phyloP scores from a whole-genome alignment of 805 yeast genomes.

The Lipomyces sp. region DNA sequence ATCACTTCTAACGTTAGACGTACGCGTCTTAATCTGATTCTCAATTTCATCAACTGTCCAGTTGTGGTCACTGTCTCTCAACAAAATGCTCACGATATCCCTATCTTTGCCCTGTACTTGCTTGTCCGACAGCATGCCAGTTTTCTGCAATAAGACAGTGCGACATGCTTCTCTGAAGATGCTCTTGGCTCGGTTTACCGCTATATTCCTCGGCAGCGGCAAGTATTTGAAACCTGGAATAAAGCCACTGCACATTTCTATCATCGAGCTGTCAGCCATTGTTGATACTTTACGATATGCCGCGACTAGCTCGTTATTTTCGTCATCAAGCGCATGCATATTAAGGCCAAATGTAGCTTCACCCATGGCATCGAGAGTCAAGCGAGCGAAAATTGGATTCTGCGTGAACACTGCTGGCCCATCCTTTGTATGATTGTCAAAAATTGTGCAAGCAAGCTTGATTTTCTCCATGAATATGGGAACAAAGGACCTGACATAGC shows the following conservation, averaged over 20 bases:
- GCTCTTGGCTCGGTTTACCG: slow-evolving; percentile 17
- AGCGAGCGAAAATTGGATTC: slow-evolving; percentile 17
- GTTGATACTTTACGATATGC: slow-evolving; percentile 25
- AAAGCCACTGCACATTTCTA: slow-evolving; percentile 15
- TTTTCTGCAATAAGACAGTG: slow-evolving; percentile 13
- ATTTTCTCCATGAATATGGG: slow-evolving; percentile 26
- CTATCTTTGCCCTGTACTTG: slow-evolving; percentile 28
- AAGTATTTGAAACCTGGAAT: slow-evolving; percentile 30
- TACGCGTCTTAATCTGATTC: slow-evolving; percentile 32
- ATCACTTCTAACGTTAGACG: background rate
- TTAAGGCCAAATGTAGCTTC: slow-evolving; percentile 30
- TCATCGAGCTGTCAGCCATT: slow-evolving; percentile 17
- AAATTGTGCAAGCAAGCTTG: slow-evolving; percentile 1
- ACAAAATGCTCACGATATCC: slow-evolving; percentile 26
- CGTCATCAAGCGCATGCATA: slow-evolving; percentile 26
- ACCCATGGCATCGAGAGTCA: slow-evolving; percentile 32
- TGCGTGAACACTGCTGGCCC: slow-evolving; percentile 23
- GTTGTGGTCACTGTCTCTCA: slow-evolving; percentile 17
- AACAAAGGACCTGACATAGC: slow-evolving; percentile 22
- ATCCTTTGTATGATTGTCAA: slow-evolving; percentile 12
- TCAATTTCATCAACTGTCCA: slow-evolving; percentile 32
- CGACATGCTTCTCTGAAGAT: slow-evolving; percentile 19
- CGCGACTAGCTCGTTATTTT: slow-evolving; percentile 24
- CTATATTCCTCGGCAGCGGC: slow-evolving; percentile 21
- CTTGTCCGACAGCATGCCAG: slow-evolving; percentile 18